Conservation (phyloP, 257 asterid genomes). For the Lantana camara region DNA sequence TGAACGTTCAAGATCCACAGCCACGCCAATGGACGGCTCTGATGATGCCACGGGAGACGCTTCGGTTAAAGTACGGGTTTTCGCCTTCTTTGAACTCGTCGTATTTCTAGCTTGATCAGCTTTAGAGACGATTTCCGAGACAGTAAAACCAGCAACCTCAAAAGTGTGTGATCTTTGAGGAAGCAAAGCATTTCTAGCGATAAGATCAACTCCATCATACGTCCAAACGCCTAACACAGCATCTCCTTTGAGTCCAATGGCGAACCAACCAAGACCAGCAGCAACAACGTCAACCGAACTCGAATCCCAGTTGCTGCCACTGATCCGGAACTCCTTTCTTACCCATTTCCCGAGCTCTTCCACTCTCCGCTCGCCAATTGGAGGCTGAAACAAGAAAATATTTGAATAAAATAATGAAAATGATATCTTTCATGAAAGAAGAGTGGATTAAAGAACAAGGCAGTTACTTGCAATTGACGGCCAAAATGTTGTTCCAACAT, state of each 20-base stretch:
- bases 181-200: slow-evolving; percentile 63
- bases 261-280: slow-evolving; percentile 90
- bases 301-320: slow-evolving; percentile 71
- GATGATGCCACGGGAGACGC: slow-evolving; percentile 21
- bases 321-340: slow-evolving; percentile 55
- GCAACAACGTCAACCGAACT: slow-evolving; percentile 74
- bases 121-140: slow-evolving; percentile 68
- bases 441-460: too few species aligned
- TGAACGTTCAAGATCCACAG: slow-evolving; percentile 9
- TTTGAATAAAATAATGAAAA: background rate
- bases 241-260: slow-evolving; percentile 82
- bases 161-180: slow-evolving; percentile 64
- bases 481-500: slow-evolving; percentile 84
- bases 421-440: background rate
- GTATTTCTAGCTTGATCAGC: slow-evolving; percentile 65
- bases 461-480: slow-evolving; percentile 63
- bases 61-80: slow-evolving; percentile 15
- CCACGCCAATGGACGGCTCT: slow-evolving; percentile 13
- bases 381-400: slow-evolving; percentile 59
- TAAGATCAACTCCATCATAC: slow-evolving; percentile 73
- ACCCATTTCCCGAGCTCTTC: slow-evolving; percentile 81
- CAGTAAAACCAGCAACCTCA: slow-evolving; percentile 83
- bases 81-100: slow-evolving; percentile 45
- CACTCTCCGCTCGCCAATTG: slow-evolving; percentile 68
- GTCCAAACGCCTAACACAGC: slow-evolving; percentile 75